phyloP scores from a whole-genome alignment of 2,329 filamentous ascomycete species.

The Curvularia eragrostidis region DNA sequence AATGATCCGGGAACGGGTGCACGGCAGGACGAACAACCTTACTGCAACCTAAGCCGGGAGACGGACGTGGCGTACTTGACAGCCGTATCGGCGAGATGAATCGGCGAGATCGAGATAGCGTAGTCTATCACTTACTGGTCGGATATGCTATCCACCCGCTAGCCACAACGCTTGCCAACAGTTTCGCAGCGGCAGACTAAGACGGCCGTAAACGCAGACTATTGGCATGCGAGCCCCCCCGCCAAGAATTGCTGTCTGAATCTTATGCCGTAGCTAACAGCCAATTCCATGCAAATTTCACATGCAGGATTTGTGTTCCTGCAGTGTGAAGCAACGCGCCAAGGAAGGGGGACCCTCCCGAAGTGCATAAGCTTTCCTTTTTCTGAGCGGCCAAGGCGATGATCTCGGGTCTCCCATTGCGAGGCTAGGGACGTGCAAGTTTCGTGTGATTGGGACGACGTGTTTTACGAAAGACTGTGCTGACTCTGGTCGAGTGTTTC shows the following conservation, averaged over 20 bases:
- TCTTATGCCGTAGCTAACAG: slow-evolving; percentile 4
- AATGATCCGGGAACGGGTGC: neutral
- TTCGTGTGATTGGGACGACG: slow-evolving; percentile 12
- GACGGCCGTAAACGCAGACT: slow-evolving; percentile 8
- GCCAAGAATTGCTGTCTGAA: neutral
- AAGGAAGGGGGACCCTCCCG: slow-evolving; percentile 3
- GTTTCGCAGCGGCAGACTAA: slow-evolving; percentile 2
- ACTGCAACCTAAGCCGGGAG: neutral
- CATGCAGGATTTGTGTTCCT: slow-evolving; percentile 1
- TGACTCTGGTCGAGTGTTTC: slow-evolving; percentile 5
- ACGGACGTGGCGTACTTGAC: neutral
- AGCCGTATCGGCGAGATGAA: neutral
- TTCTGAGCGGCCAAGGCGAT: slow-evolving; percentile 16
- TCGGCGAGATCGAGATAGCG: neutral
- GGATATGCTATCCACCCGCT: neutral
- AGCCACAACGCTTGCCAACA: slow-evolving; percentile 4
- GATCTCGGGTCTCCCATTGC: slow-evolving; percentile 33
- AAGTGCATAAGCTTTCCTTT: slow-evolving; percentile 7
- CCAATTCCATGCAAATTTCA: slow-evolving; percentile 10
- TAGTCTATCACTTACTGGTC: neutral
- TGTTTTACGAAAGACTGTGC: slow-evolving; percentile 8
- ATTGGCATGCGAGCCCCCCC: slow-evolving; percentile 1
- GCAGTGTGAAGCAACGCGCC: slow-evolving; percentile 9
- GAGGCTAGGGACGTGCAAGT: slow-evolving; percentile 7
- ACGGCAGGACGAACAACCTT: neutral